Evolutionary conservation across 164 flowering plant genomes (phyloP).

Genomic region (Saururus chinensis): DNA sequence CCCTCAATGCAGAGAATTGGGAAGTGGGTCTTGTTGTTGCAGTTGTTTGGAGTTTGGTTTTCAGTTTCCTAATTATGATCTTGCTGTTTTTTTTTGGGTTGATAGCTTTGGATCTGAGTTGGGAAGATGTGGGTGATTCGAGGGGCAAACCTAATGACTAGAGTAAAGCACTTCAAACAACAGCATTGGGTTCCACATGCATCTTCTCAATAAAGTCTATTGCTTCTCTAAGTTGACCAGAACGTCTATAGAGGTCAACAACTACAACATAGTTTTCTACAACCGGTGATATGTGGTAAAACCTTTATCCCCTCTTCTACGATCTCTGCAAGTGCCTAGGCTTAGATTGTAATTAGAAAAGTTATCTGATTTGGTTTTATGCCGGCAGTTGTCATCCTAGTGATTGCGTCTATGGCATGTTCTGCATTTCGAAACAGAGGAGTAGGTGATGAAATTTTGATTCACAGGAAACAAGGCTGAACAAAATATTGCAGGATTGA

Average conservation of each 20-base stretch:
- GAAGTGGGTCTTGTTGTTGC: too few species aligned
- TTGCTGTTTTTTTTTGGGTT: too few species aligned
- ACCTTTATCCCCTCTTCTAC: constrained; percentile 16
- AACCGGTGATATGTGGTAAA: constrained; percentile 15
- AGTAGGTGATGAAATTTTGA: too few species aligned
- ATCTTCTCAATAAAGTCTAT: constrained; percentile 13
- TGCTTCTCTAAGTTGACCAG: constrained; percentile 20
- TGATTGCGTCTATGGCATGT: constrained; percentile 9
- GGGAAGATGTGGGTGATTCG: too few species aligned
- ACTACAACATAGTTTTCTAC: constrained; percentile 19
- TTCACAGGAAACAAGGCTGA: too few species aligned
- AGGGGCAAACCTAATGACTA: too few species aligned
- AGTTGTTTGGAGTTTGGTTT: too few species aligned
- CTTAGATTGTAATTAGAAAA: constrained; percentile 13
- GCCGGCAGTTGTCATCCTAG: constrained; percentile 12
- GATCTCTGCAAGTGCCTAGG: constrained; percentile 16
- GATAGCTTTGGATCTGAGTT: too few species aligned
- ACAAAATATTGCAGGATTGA: too few species aligned
- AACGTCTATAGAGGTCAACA: constrained; percentile 19
- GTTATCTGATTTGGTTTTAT: constrained; percentile 18
- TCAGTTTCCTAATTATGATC: too few species aligned
- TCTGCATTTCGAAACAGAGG: too few species aligned
- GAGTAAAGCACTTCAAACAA: constrained; percentile 19
- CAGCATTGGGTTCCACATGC: constrained; percentile 12
- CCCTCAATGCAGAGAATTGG: too few species aligned